Conservation (phyloP, 2,329 filamentous ascomycete species). For the Neofusicoccum laricinum region DNA sequence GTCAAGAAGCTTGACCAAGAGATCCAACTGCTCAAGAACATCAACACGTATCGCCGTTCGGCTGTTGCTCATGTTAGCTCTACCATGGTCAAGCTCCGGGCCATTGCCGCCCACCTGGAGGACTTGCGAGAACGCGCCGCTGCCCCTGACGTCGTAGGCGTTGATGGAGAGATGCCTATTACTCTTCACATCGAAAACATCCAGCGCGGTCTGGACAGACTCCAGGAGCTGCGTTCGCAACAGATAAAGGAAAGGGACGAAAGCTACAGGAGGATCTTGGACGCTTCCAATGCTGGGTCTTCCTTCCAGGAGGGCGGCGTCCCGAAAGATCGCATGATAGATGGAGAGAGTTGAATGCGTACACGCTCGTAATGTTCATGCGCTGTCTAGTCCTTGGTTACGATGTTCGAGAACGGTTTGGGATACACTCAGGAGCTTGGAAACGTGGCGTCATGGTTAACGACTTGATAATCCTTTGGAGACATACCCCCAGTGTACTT, state of each 20-base stretch:
- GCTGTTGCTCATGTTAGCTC: slow-evolving; percentile 67
- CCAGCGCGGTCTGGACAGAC: slow-evolving; percentile 66
- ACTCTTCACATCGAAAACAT: slow-evolving; percentile 75
- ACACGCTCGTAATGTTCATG: neutral
- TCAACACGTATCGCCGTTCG: slow-evolving; percentile 63
- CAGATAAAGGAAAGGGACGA: slow-evolving; percentile 60
- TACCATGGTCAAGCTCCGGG: slow-evolving; percentile 70
- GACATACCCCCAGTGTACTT: neutral
- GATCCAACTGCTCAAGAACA: slow-evolving; percentile 61
- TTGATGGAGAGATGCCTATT: slow-evolving; percentile 47
- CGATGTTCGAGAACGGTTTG: neutral
- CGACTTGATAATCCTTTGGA: neutral
- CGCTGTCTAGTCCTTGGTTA: neutral
- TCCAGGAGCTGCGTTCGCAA: slow-evolving; percentile 62
- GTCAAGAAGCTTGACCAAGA: slow-evolving; percentile 62
- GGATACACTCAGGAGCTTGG: neutral
- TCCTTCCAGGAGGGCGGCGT: neutral
- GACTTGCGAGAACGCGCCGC: slow-evolving; percentile 70
- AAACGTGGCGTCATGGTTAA: neutral
- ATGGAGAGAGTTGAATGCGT: neutral
- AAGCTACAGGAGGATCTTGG: neutral
- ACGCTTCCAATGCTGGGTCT: neutral
- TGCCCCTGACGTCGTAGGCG: slow-evolving; percentile 57
- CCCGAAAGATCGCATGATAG: slow-evolving; percentile 1
- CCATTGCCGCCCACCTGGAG: slow-evolving; percentile 67